Base-by-base conservation (phyloP, 2,329 filamentous ascomycete genomes). In the Hypoxylon sp. region DNA sequence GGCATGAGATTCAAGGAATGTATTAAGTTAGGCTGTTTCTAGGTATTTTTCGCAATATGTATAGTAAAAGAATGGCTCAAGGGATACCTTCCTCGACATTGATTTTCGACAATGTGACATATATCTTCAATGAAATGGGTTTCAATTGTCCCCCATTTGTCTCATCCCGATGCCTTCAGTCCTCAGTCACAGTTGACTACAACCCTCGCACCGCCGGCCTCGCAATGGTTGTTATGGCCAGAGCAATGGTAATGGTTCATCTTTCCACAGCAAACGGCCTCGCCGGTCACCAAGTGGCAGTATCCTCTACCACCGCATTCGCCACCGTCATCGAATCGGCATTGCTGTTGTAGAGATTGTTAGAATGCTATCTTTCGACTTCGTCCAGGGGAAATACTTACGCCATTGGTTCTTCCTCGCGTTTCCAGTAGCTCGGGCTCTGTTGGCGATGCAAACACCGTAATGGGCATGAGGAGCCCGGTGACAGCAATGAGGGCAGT, bases 161-260 rank as follows among this genome's bases (percentile, higher is more conserved):
- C 13, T 17, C 13, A 3, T n/a, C 21, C 13, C 19, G 2, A 9
- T 41, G n/a, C 19, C 25, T 30, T 13, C 5, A 25, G 19, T 5
- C 11, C 19, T 41, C 25, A 53, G 19, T 53, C 60, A 28, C 59
- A 61, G 30, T 61, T 61, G 59, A 61, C 59, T 9, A 61, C 49
- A 21, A 61, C 14, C 30, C 41, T 55, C 17, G 59, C 59, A 36
- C 59, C 10, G 5, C 59, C 59, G 0, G 59, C 59, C 25, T 61
- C 59, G 48, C 59, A 61, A 13, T 61, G 59, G 30, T 61, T 61
- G 57, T 60, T 60, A 23, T 61, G 25, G 7, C 59, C 59, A 11
- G 59, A 61, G 50, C 59, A 61, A 10, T 61, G 34, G 38, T 61
- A 55, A n/a, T 55, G 41, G 59, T 55, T 55, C 59, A 55, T 53